Percentiles rank a stretch among this genome's conserved stretches.
Conservation (phyloP, 2,329 filamentous ascomycete species). For the Bipolaris bicolor region DNA sequence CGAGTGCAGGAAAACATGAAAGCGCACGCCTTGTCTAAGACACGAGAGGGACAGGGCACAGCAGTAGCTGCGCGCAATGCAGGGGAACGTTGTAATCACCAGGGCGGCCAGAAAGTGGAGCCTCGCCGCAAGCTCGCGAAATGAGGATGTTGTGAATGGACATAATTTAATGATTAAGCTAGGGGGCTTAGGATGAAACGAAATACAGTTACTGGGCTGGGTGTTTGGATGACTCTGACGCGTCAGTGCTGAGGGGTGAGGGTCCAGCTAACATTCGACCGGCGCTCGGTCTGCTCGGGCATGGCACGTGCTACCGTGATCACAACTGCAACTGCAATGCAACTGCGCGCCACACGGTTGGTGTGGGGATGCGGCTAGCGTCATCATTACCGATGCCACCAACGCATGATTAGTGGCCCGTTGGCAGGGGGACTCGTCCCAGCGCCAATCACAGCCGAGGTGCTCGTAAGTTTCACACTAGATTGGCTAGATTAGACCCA, state of each 20-base stretch:
- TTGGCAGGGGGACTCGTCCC: no score
- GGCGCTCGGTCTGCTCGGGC: constrained; percentile 3
- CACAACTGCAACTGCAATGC: constrained; percentile 4
- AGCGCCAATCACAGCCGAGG: no score
- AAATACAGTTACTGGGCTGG: constrained; percentile 10
- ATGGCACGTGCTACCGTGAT: constrained; percentile 20
- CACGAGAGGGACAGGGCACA: constrained; percentile 17
- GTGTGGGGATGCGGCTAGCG: constrained; percentile 11
- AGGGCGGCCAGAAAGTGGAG: constrained; percentile 21
- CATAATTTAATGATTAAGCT: constrained; percentile 12
- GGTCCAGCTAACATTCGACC: constrained; percentile 4
- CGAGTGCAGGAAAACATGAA: constrained; percentile 18
- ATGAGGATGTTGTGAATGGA: constrained; percentile 22
- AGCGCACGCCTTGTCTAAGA: constrained; percentile 23
- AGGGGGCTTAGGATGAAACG: constrained; percentile 20
- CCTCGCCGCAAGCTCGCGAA: constrained; percentile 15
- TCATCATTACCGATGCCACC: no score
- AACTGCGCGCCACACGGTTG: constrained; percentile 14
- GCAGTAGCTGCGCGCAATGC: constrained; percentile 16
- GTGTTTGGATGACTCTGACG: constrained; percentile 7
- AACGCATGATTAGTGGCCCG: background rate
- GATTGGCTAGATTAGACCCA: no score
- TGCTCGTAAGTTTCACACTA: no score
- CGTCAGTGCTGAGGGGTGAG: constrained; percentile 11
- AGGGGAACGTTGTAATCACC: constrained; percentile 31